Conservation (phyloP, 1,139 yeast genomes). For the Yamadazyma kanchanaburiensis region DNA sequence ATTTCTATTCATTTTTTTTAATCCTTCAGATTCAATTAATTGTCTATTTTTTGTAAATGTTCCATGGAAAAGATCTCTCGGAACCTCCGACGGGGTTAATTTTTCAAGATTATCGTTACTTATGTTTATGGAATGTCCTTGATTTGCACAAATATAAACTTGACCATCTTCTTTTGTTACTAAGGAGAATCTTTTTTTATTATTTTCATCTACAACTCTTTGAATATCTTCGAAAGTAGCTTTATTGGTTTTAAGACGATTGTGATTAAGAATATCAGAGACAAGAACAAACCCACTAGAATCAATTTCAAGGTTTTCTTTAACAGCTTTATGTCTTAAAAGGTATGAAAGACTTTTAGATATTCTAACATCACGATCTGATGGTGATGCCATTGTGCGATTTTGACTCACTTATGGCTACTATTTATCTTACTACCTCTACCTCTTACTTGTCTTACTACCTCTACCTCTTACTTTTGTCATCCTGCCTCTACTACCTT, state of each 20-base stretch:
- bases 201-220: slow-evolving; percentile 60
- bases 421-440: too few relatives aligned
- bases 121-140: slow-evolving; percentile 78
- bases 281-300: slow-evolving; percentile 63
- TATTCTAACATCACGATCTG: slow-evolving; percentile 46
- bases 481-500: too few relatives aligned
- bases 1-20: slow-evolving; percentile 68
- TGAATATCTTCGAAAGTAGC: slow-evolving; percentile 56
- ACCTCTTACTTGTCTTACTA: too few relatives aligned
- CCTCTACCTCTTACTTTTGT: too few relatives aligned
- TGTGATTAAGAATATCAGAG: slow-evolving; percentile 50
- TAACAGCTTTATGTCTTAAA: slow-evolving; percentile 80
- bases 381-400: background rate
- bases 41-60: slow-evolving; percentile 55
- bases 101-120: slow-evolving; percentile 35
- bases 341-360: slow-evolving; percentile 76
- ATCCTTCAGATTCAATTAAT: slow-evolving; percentile 54
- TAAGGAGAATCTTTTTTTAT: slow-evolving; percentile 65
- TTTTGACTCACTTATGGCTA: background rate
- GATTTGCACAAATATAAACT: slow-evolving; percentile 72
- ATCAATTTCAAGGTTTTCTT: slow-evolving; percentile 65
- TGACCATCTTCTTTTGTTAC: slow-evolving; percentile 18
- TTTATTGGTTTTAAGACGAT: slow-evolving; percentile 53
- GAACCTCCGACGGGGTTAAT: slow-evolving; percentile 16
- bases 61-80: slow-evolving; percentile 66